Percentiles rank a stretch among this genome's conserved stretches.
These are phyloP conservation scores for Aspergillus sp. DNA, from an alignment of 2,329 filamentous ascomycete genomes.

Conservation along the genomic window DNA sequence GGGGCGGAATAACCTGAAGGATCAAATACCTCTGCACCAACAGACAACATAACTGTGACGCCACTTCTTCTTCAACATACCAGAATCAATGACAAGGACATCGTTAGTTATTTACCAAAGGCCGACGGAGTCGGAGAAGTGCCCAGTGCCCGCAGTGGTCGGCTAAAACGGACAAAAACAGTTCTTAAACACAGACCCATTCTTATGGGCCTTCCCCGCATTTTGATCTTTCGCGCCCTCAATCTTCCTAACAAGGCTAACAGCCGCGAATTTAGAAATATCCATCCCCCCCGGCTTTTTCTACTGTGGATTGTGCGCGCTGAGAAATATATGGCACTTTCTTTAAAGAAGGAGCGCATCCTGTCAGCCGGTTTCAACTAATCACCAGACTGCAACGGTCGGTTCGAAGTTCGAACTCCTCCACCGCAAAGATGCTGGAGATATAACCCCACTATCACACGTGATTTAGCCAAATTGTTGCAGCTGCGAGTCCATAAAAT, in stretches of 20 bases:
- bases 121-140: not conserved
- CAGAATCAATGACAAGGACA: not conserved
- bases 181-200: constrained; percentile 5
- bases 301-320: too few relatives aligned
- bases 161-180: not conserved
- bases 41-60: too few relatives aligned
- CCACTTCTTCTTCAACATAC: not conserved
- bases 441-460: constrained; percentile 3
- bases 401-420: not conserved
- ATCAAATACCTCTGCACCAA: not conserved
- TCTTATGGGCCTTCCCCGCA: not conserved
- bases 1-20: not conserved
- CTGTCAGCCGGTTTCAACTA: not conserved
- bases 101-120: not conserved
- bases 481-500: not conserved
- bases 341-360: constrained; percentile 1
- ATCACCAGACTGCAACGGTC: too few relatives aligned
- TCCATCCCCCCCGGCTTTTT: too few relatives aligned
- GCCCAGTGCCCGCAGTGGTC: too few relatives aligned
- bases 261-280: too few relatives aligned
- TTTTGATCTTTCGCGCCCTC: not conserved
- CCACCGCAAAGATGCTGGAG: not conserved
- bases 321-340: too few relatives aligned
- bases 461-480: not conserved
- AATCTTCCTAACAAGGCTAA: too few relatives aligned